Evolutionary conservation across 2,329 filamentous ascomycete species (phyloP), one percentile per base, ranked within the genome.

Genomic region (Eutypella sp.): DNA sequence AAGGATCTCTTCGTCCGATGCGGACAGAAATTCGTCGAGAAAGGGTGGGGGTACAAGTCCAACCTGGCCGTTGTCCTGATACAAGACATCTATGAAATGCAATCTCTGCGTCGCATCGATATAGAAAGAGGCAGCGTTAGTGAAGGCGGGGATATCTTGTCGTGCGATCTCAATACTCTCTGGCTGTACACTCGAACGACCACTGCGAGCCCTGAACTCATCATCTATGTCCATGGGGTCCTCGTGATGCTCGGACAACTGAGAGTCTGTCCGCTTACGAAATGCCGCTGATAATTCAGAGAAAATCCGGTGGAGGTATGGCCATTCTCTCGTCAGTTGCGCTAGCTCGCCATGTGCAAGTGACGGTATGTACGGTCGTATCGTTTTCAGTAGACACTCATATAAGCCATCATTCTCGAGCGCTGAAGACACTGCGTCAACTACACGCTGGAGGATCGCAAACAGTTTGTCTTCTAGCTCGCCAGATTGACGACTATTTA

Each of bases 121-220:
- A 47, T 73, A 71, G 48, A 80, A 81, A 3, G 75, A 68, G 23
- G 64, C 59, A 0, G 65, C 50, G 24, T 73, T 72, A 34, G 73
- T 53, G 16, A 59, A 57, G 36, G 78, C 60, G 11, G 71, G 61
- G 6, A 65, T 58, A 37, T 72, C 71, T 18, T 68, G 67, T 16
- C 78, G 71, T 36, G 79, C 70, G 36, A 81, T 59, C 15, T 74
- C 59, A 18, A 64, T 55, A 1, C 52, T 47, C 25, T 65, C 68
- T 24, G 68, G 61, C 1, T 59, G 49, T 15, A 63, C 60, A 41
- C 68, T 72, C 22, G 61, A 67, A 20, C 71, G 71, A 50, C 75
- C 82, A 43, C 69, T 69, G 52, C 85, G 80, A 0, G 81, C 81
- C 34, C 80, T 77, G 45, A 85, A 82, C 2, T 78, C 77, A 11